These are phyloP conservation scores for Peronosclerospora sorghi DNA, from an alignment of 352 stramenopile species.

Conservation along the genomic window DNA sequence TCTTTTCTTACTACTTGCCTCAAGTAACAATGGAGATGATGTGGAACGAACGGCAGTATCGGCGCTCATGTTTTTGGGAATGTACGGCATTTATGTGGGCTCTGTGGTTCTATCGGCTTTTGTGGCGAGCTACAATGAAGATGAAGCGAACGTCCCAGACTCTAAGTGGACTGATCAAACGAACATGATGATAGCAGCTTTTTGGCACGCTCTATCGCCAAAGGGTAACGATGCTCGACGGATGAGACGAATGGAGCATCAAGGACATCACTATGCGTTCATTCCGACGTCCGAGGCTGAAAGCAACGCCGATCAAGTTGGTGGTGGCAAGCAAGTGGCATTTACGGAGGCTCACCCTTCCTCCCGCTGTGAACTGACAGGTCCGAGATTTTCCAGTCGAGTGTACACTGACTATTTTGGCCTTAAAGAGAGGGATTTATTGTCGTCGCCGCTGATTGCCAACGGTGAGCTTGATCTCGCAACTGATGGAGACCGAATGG, in stretches of 20 bases:
- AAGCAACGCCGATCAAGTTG: constrained; percentile 1
- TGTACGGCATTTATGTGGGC: constrained; percentile 50
- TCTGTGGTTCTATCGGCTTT: constrained; percentile 48
- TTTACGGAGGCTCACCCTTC: constrained; percentile 14
- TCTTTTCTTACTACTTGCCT: constrained; percentile 31
- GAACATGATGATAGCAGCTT: constrained; percentile 47
- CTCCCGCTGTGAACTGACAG: constrained; percentile 4
- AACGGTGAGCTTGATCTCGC: constrained; percentile 25
- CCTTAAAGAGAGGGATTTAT: constrained; percentile 27
- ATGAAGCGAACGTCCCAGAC: constrained; percentile 5
- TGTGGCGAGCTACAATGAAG: constrained; percentile 21
- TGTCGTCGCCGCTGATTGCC: constrained; percentile 53
- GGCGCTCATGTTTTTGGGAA: constrained; percentile 34
- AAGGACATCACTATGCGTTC: constrained; percentile 29
- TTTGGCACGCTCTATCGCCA: constrained; percentile 63
- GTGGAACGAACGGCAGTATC: constrained; percentile 10
- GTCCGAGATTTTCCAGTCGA: constrained; percentile 26
- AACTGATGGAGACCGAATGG: constrained; percentile 21
- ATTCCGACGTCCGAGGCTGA: constrained; percentile 26
- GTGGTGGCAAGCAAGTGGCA: background rate
- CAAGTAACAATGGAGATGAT: constrained; percentile 9
- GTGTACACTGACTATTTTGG: constrained; percentile 67
- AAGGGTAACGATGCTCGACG: constrained; percentile 6
- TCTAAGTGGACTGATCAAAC: constrained; percentile 8
- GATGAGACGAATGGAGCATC: constrained; percentile 6